These are phyloP conservation scores for Prunus mira DNA, from an alignment of 306 rosid genomes.

Conservation along the genomic window DNA sequence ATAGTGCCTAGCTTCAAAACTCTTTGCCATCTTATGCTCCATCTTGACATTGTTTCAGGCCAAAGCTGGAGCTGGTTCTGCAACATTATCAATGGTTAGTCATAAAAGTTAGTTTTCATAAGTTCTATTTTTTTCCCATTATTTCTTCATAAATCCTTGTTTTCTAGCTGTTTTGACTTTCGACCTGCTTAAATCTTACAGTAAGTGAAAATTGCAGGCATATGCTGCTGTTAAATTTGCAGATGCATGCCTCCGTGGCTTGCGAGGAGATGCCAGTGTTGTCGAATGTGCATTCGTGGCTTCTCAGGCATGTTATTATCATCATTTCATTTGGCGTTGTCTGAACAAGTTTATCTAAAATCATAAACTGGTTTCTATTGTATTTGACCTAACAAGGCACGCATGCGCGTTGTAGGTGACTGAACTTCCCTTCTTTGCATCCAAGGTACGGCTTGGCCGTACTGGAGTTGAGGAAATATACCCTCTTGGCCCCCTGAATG, in stretches of 20 bases:
- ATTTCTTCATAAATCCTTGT: not conserved
- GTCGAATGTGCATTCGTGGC: slow-evolving; percentile 82
- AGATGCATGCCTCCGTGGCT: slow-evolving; percentile 65
- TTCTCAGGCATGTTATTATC: slow-evolving; percentile 46
- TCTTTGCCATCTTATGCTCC: not conserved
- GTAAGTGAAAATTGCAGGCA: slow-evolving; percentile 47
- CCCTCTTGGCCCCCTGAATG: slow-evolving; percentile 76
- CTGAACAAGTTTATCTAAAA: not conserved
- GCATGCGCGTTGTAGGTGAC: slow-evolving; percentile 55
- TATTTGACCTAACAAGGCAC: slow-evolving; percentile 1
- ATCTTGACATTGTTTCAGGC: slow-evolving; percentile 51
- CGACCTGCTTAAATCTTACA: not conserved
- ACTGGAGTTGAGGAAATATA: slow-evolving; percentile 72
- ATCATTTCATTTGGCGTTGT: not conserved
- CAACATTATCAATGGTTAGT: slow-evolving; percentile 91
- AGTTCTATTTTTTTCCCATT: not conserved
- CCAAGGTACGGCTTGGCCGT: slow-evolving; percentile 84
- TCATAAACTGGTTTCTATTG: not conserved
- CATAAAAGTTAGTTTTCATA: not conserved
- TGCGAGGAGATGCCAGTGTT: slow-evolving; percentile 77
- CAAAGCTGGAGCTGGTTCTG: slow-evolving; percentile 98
- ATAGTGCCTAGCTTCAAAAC: not conserved
- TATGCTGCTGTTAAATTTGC: slow-evolving; percentile 93
- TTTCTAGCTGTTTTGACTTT: not conserved
- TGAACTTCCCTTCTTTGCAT: slow-evolving; percentile 87